Evolutionary conservation across 176 grass and related monocot species (phyloP).

Genomic region (Themeda triandra): DNA sequence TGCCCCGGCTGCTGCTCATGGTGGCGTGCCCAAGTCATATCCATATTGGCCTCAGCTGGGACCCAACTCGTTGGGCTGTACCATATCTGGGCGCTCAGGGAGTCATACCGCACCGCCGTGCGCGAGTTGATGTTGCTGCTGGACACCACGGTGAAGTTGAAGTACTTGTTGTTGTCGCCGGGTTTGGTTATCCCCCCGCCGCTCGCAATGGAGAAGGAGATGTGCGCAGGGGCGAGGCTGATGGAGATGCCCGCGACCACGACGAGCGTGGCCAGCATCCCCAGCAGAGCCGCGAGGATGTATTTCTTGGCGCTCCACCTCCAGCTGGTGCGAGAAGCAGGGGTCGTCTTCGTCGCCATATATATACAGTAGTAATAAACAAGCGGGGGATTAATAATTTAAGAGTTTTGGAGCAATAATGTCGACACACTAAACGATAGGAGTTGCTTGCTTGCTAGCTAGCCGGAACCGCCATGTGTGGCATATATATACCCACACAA

Average conservation of each 20-base stretch:
- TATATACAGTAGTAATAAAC: no score
- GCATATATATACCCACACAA: no score
- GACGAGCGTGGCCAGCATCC: background rate
- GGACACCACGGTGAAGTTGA: background rate
- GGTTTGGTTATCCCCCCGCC: background rate
- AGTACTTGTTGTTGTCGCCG: fast-evolving
- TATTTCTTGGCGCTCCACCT: background rate
- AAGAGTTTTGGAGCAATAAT: no score
- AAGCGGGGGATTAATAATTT: no score
- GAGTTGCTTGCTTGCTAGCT: no score
- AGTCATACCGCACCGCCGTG: background rate
- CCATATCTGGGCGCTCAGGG: background rate
- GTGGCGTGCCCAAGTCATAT: background rate
- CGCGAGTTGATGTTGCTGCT: background rate
- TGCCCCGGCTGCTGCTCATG: background rate
- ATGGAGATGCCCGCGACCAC: background rate
- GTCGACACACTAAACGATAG: no score
- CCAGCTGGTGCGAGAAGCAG: background rate
- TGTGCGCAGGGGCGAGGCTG: background rate
- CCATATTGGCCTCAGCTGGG: background rate
- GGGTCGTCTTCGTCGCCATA: background rate
- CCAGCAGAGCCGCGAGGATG: background rate
- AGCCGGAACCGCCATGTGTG: no score
- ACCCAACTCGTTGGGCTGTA: background rate
- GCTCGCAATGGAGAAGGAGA: background rate